phyloP scores from a whole-genome alignment of 2,329 filamentous ascomycete genomes.

The Hymenoscyphus infarciens region DNA sequence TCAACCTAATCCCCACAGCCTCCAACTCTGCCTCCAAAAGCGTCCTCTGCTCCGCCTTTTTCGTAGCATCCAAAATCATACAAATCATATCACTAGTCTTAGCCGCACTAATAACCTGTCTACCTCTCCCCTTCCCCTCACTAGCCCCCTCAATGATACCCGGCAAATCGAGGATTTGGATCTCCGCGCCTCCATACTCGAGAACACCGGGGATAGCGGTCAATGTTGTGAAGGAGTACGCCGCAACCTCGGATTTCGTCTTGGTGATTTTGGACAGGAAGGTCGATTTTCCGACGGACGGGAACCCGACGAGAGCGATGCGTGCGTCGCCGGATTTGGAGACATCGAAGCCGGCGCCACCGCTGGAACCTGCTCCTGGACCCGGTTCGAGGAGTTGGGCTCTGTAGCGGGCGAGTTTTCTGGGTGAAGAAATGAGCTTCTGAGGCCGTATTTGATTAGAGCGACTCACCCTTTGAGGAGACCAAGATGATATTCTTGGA shows the following conservation, averaged over 20 bases:
- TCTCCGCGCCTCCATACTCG: constrained; percentile 96
- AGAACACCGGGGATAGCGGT: constrained; percentile 96
- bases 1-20: constrained; percentile 89
- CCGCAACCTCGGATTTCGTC: constrained; percentile 91
- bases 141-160: constrained; percentile 97
- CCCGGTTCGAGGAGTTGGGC: constrained; percentile 91
- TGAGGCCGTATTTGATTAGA: background rate
- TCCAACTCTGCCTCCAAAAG: constrained; percentile 90
- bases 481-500: constrained; percentile 91
- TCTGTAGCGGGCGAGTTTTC: constrained; percentile 91
- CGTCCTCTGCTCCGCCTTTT: constrained; percentile 87
- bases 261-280: constrained; percentile 99
- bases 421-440: constrained; percentile 38
- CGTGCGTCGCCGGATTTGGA: constrained; percentile 95
- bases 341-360: constrained; percentile 85
- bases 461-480: constrained; percentile 87
- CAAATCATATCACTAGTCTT: constrained; percentile 97
- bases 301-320: constrained; percentile 97
- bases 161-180: constrained; percentile 93
- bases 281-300: constrained; percentile 97
- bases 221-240: constrained; percentile 95
- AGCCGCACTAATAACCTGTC: constrained; percentile 95
- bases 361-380: constrained; percentile 71
- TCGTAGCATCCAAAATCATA: constrained; percentile 96
- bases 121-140: constrained; percentile 90